Conservation (phyloP, 805 yeast species). For the Helenozyma rhizophorensis region DNA sequence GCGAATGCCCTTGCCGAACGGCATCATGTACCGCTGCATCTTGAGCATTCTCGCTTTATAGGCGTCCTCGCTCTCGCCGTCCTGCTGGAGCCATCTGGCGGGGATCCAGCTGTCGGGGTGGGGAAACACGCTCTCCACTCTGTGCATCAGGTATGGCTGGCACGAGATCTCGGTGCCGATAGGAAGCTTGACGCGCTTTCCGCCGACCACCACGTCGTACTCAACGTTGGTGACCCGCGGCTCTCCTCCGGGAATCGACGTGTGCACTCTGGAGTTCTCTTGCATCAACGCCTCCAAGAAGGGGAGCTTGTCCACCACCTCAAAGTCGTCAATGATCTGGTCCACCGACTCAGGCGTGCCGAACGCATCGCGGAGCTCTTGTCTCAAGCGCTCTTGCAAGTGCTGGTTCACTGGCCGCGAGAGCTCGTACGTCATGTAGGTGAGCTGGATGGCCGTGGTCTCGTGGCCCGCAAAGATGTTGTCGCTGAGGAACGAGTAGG, state of each 20-base stretch:
- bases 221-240: slow-evolving; percentile 46
- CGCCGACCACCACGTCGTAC: slow-evolving; percentile 16
- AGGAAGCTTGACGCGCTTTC: slow-evolving; percentile 35
- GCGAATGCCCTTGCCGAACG: slow-evolving; percentile 69
- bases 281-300: slow-evolving; percentile 56
- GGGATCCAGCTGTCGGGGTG: slow-evolving; percentile 52
- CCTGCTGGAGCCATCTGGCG: slow-evolving; percentile 54
- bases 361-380: slow-evolving; percentile 40
- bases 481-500: slow-evolving; percentile 45
- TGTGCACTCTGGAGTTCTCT: slow-evolving; percentile 59
- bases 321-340: slow-evolving; percentile 25
- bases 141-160: slow-evolving; percentile 65
- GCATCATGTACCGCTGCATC: slow-evolving; percentile 55
- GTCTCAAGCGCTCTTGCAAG: slow-evolving; percentile 44
- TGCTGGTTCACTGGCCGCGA: slow-evolving; percentile 44
- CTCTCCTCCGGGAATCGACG: slow-evolving; percentile 73
- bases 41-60: slow-evolving; percentile 32
- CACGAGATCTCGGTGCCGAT: slow-evolving; percentile 53
- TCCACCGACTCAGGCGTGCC: slow-evolving; percentile 24
- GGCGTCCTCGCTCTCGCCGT: slow-evolving; percentile 26
- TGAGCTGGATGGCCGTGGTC: slow-evolving; percentile 44
- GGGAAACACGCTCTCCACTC: slow-evolving; percentile 46
- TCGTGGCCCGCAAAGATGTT: slow-evolving; percentile 77
- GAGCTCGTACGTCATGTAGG: slow-evolving; percentile 56
- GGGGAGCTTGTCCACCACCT: slow-evolving; percentile 50